Percentiles rank a stretch among this genome's conserved stretches.
These are phyloP conservation scores for Metschnikowia arizonensis DNA, from an alignment of 805 yeast species.

Conservation along the genomic window DNA sequence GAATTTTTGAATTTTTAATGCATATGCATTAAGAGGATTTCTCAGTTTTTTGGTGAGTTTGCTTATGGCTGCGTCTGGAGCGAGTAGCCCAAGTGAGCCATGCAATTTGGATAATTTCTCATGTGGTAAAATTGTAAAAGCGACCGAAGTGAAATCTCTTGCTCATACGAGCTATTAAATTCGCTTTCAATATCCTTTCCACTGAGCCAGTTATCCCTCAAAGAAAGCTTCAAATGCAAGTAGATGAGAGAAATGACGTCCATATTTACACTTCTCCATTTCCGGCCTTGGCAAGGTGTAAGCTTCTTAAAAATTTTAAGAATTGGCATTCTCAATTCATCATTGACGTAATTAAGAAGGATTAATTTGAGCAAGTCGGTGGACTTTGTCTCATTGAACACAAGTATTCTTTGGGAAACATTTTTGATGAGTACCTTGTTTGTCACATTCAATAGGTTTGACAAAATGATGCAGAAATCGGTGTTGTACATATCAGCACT, in stretches of 20 bases:
- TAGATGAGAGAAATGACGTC: conserved; percentile 86
- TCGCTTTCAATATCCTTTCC: conserved; percentile 77
- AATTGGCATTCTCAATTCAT: conserved; percentile 61
- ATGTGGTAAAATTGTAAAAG: conserved; percentile 72
- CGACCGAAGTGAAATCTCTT: conserved; percentile 80
- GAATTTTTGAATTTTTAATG: background rate
- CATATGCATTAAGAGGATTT: background rate
- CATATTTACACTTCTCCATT: conserved; percentile 93
- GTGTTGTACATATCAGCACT: conserved; percentile 29
- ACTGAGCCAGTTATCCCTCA: conserved; percentile 83
- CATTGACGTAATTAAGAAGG: conserved; percentile 55
- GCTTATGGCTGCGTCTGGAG: background rate
- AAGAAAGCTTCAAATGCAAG: conserved; percentile 62
- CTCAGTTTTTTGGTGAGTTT: background rate
- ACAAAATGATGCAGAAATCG: conserved; percentile 45
- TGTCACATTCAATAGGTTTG: conserved; percentile 51
- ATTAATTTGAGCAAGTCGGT: conserved; percentile 56
- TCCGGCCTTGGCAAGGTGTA: conserved; percentile 86
- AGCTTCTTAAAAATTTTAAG: conserved; percentile 71
- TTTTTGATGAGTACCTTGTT: conserved; percentile 61
- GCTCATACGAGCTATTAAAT: conserved; percentile 71
- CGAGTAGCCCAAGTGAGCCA: conserved; percentile 54
- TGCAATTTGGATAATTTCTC: conserved; percentile 48
- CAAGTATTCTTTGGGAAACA: conserved; percentile 63
- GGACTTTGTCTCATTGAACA: conserved; percentile 59